Evolutionary conservation across 2,329 filamentous ascomycete species (phyloP), one percentile per base, ranked within the genome.

Genomic region (Calonectria ilicicola): DNA sequence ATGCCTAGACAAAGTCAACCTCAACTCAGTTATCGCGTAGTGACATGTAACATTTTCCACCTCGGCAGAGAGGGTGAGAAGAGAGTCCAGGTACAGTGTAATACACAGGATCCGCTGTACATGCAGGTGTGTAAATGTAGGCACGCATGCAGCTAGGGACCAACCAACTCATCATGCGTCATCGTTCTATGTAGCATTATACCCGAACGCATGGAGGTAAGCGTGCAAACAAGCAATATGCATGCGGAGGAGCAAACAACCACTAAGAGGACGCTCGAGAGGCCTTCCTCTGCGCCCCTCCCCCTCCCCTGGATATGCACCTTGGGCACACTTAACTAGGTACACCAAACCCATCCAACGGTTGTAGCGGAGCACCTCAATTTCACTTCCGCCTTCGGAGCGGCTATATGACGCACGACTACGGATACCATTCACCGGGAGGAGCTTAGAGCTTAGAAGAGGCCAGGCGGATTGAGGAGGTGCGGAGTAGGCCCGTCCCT

Each of bases 351-450:
- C 53, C 53, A 60, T 60, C 53, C 53, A 60, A 60, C 53, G 53
- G 53, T 40, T 60, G 26, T 26, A 35, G 53, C 53, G 53, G 53
- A 60, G 53, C 17, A 40, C 32, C 53, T 60, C 32, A 60, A 58
- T 58, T 49, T 60, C 27, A 67, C 40, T 67, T 40, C 23, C n/a
- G 23, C 65, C 17, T 60, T 65, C 62, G 53, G 35, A 60, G 53
- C 35, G 35, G 53, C 38, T 60, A 60, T 60, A 19, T 60, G 53
- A 60, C 53, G 53, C 53, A 60, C 53, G 53, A 38, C 53, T 40
- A 60, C 53, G 53, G 53, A 40, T 10, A 40, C 53, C n/a, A 40
- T 40, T 40, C 32, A 17, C 63, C 44, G 46, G 63, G 63, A 51
- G 21, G 17, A 51, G 47, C 8, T 51, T 60, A 60, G 53, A 60